phyloP scores from a whole-genome alignment of 1,139 yeast species.

The Lodderomyces parapsilosis region DNA sequence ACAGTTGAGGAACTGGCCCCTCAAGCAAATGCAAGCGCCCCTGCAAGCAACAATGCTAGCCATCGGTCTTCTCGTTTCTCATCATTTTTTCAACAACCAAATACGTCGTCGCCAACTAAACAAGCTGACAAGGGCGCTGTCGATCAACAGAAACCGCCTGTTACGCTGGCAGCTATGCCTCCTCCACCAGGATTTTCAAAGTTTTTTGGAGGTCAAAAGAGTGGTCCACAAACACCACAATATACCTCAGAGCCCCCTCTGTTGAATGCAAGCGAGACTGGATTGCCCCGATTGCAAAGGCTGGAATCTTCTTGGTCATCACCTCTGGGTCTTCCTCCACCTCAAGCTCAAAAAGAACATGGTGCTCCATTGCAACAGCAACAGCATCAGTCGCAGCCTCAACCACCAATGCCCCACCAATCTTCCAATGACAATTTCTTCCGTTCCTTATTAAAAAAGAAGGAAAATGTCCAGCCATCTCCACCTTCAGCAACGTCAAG shows the following conservation, averaged over 20 bases:
- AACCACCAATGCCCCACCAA: constrained; percentile 7
- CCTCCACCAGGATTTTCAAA: constrained; percentile 19
- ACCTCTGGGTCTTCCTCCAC: constrained; percentile 6
- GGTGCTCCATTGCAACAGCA: constrained; percentile 6
- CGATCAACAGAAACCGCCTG: background rate
- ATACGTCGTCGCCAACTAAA: background rate
- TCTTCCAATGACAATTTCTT: constrained; percentile 49
- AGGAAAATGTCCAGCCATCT: constrained; percentile 16
- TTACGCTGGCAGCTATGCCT: constrained; percentile 10
- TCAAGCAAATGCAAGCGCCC: background rate
- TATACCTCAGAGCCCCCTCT: constrained; percentile 6
- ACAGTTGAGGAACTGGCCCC: background rate
- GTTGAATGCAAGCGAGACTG: constrained; percentile 1
- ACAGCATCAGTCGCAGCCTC: constrained; percentile 4
- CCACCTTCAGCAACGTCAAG: constrained; percentile 13
- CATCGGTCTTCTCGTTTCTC: constrained; percentile 46
- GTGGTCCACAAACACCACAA: constrained; percentile 4
- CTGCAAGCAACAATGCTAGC: constrained; percentile 8
- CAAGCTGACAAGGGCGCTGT: background rate
- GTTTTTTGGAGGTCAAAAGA: constrained; percentile 13
- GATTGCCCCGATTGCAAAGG: constrained; percentile 7
- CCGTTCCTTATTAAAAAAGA: constrained; percentile 49
- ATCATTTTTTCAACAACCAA: constrained; percentile 34
- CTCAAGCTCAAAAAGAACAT: background rate
- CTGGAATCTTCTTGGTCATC: constrained; percentile 9